A percentile compares a stretch with the other conserved stretches of the same genome.
phyloP scores from a whole-genome alignment of 106 monocot genomes.

The Phalaenopsis aphrodite region DNA sequence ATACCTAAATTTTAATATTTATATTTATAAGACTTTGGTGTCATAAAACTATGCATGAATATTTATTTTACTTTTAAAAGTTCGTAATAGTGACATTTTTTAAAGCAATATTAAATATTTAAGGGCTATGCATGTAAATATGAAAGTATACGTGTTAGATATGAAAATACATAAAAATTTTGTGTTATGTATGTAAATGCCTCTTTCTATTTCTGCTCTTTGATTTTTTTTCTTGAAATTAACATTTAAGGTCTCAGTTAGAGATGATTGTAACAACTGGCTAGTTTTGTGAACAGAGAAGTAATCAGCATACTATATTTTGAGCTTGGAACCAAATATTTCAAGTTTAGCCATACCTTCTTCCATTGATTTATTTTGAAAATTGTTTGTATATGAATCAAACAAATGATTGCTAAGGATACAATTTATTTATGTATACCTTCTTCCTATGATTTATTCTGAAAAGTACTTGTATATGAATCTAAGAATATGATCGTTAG shows the following conservation, averaged over 20 bases:
- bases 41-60: no score
- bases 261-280: background rate
- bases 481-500: no score
- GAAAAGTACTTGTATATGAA: background rate
- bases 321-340: background rate
- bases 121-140: no score
- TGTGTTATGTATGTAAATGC: no score
- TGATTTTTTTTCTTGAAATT: background rate
- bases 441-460: background rate
- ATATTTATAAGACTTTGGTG: no score
- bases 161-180: no score
- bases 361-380: background rate
- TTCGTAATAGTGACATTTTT: no score
- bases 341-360: background rate
- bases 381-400: background rate
- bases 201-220: background rate
- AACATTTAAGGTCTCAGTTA: background rate
- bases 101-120: no score
- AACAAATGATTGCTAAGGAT: no score
- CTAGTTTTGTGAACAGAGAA: background rate
- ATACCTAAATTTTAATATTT: no score
- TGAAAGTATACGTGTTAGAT: no score
- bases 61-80: no score
- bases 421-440: background rate
- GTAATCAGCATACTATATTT: background rate